Conservation (phyloP, 176 grass and related monocot genomes). For the Elymus sibiricus region DNA sequence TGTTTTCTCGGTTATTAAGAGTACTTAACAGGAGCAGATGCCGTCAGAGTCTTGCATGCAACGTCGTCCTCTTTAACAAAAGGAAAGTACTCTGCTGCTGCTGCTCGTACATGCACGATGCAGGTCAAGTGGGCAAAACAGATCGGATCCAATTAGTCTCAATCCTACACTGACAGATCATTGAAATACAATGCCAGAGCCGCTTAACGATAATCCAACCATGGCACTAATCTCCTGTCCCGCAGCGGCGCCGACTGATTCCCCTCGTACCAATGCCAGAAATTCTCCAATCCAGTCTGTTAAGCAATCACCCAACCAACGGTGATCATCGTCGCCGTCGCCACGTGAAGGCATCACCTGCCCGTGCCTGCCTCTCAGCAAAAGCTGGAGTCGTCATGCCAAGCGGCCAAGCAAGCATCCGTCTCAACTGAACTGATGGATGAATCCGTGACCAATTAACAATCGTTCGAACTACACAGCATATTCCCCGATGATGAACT, state of each 20-base stretch:
- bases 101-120: neutral
- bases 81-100: neutral
- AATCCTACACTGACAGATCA: neutral
- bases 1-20: too few relatives aligned
- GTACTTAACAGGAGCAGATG: neutral
- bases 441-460: too few relatives aligned
- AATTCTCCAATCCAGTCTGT: neutral
- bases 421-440: too few relatives aligned
- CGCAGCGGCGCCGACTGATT: too few relatives aligned
- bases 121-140: neutral
- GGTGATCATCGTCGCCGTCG: neutral
- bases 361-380: neutral
- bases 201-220: neutral
- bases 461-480: too few relatives aligned
- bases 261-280: neutral
- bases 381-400: neutral
- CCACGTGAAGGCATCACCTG: slow-evolving; percentile 13
- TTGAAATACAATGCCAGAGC: neutral
- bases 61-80: neutral
- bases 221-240: neutral
- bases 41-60: neutral
- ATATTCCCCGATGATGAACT: too few relatives aligned
- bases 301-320: neutral
- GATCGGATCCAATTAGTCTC: neutral
- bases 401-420: neutral